Evolutionary conservation across 306 rosid genomes (phyloP).

Genomic region (Echinosophora koreensis): DNA sequence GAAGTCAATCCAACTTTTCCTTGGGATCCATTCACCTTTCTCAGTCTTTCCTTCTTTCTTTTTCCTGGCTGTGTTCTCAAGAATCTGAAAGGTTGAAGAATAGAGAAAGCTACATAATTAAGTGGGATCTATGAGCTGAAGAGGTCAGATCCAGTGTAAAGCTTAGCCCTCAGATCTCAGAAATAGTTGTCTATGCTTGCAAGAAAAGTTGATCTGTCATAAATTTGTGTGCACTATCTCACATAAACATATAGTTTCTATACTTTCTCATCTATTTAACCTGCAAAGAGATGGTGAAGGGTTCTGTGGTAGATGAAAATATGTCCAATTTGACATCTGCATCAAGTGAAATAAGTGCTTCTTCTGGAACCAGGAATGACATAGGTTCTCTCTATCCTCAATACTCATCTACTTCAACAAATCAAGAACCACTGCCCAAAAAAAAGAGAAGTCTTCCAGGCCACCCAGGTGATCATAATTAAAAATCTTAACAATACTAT

Average conservation of each 20-base stretch:
- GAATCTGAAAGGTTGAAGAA: conserved; percentile 33
- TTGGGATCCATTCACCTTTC: conserved; percentile 36
- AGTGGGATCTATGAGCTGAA: conserved; percentile 32
- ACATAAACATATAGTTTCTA: neutral
- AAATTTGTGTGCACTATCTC: neutral
- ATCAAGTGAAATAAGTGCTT: conserved; percentile 74
- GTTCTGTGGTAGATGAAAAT: conserved; percentile 61
- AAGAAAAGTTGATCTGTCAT: conserved; percentile 29
- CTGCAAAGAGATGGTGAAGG: conserved; percentile 55
- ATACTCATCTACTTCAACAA: conserved; percentile 61
- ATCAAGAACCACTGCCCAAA: conserved; percentile 63
- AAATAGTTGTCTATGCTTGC: conserved; percentile 31
- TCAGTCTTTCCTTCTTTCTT: conserved; percentile 8
- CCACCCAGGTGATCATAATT: conserved; percentile 75
- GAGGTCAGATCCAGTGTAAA: conserved; percentile 40
- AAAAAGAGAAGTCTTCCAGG: conserved; percentile 87
- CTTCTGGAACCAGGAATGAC: conserved; percentile 66
- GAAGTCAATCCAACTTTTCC: conserved; percentile 40
- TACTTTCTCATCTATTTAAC: conserved; percentile 16
- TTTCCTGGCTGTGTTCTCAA: neutral
- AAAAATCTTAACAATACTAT: neutral
- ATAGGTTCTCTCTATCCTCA: conserved; percentile 52
- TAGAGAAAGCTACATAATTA: conserved; percentile 26
- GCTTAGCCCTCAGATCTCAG: conserved; percentile 55
- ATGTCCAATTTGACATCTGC: conserved; percentile 81